Evolutionary conservation across 192 early-diverging fungal species (phyloP), one percentile per base, ranked within the genome.

Genomic region (Coemansia reversa): DNA sequence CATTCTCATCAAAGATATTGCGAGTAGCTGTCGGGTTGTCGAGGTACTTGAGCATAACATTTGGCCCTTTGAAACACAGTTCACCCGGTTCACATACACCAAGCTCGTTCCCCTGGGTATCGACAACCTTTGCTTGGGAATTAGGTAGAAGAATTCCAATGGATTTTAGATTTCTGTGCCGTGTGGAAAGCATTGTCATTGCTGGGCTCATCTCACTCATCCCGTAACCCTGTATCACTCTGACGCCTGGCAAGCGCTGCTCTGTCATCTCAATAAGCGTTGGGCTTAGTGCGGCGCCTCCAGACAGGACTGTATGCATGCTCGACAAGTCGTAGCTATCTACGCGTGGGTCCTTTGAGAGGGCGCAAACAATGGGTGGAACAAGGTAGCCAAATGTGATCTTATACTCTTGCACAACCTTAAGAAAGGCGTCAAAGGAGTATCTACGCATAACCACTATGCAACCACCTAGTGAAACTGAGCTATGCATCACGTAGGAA

Each of bases 21-120:
- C 60, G 60, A 1, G 92, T 96, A 0, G 91, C 93, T 55, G 84
- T 60, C 18, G 81, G 77, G 66, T 95, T 93, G 70, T 91, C 88
- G 35, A 89, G 84, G 75, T 97, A 97, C 0, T 91, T 88, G n/a
- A 66, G 68, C 93, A 94, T 94, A 58, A 96, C 74, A 65, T 91
- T 97, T 19, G 93, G 91, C 0, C 92, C 92, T n/a, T 87, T 86
- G 57, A 95, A 67, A 82, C 90, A 94, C 51, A 98, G 75, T 77
- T 98, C 94, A 30, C 94, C 96, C 55, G 89, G 67, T 39, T 81
- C 74, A 16, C 19, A 28, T 12, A 66, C 53, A 0, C 74, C 83
- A 12, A 89, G 60, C 55, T 87, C 86, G 56, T 83, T 79, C 5
- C 87, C 89, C 14, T 90, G 70, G 23, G 89, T 86, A 57, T 92